Conservation (phyloP, 495 filamentous ascomycete species). For the Collariella sp. region DNA sequence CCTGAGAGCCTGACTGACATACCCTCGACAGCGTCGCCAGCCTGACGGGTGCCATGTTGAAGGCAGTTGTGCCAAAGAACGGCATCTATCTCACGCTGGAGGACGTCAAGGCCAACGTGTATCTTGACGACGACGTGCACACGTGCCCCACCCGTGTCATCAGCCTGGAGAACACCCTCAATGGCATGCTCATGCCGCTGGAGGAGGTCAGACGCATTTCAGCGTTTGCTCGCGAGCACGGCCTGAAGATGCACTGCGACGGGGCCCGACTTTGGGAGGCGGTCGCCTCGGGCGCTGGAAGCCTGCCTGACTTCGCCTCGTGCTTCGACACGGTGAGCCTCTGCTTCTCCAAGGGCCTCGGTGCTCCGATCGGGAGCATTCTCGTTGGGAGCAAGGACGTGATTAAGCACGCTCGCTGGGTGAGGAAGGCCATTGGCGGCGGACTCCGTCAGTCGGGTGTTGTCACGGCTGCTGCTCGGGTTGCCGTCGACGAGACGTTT, state of each 20-base stretch:
- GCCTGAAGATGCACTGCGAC: constrained; percentile 71
- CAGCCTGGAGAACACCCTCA: constrained; percentile 76
- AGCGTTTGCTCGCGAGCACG: constrained; percentile 57
- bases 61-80: constrained; percentile 53
- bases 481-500: constrained; percentile 62
- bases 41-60: constrained; percentile 53
- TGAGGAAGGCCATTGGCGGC: constrained; percentile 79
- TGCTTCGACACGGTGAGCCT: constrained; percentile 74
- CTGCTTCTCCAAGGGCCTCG: constrained; percentile 84
- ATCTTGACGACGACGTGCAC: constrained; percentile 45
- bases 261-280: constrained; percentile 82
- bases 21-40: constrained; percentile 80
- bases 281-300: constrained; percentile 50
- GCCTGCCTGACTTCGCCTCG: constrained; percentile 56
- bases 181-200: constrained; percentile 69
- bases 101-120: constrained; percentile 52
- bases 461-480: constrained; percentile 49
- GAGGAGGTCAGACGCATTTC: constrained; percentile 57
- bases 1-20: constrained; percentile 49
- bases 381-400: constrained; percentile 58
- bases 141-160: constrained; percentile 70
- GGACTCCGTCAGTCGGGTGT: constrained; percentile 66
- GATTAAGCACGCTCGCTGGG: constrained; percentile 65
- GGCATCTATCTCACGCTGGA: constrained; percentile 65
- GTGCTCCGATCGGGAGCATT: constrained; percentile 79